Evolutionary conservation across 1,139 yeast species (phyloP).

Genomic region (Candida neerlandica): DNA sequence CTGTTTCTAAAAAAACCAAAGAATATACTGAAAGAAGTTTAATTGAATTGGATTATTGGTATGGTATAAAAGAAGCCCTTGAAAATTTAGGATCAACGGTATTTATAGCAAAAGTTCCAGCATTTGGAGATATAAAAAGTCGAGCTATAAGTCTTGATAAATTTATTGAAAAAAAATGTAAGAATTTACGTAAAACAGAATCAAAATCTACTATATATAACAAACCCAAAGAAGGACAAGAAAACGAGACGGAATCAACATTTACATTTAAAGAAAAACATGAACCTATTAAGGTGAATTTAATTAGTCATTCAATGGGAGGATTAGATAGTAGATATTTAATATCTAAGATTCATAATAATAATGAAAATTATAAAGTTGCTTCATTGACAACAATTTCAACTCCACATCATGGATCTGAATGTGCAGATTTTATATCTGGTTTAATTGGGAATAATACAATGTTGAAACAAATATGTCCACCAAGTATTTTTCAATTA

Average conservation of each 20-base stretch:
- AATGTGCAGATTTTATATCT: conserved; percentile 73
- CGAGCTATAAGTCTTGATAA: conserved; percentile 63
- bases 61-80: conserved; percentile 69
- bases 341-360: conserved; percentile 41
- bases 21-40: conserved; percentile 28
- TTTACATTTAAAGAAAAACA: conserved; percentile 18
- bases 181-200: conserved; percentile 28
- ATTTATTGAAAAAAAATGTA: conserved; percentile 50
- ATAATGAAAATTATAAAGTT: conserved; percentile 52
- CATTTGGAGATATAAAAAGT: conserved; percentile 73
- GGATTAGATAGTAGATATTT: conserved; percentile 83
- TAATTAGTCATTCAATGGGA: conserved; percentile 95
- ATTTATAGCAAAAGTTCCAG: conserved; percentile 76
- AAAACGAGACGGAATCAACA: no score
- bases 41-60: conserved; percentile 71
- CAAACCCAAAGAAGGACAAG: conserved; percentile 14
- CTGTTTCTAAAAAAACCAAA: conserved; percentile 18
- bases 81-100: conserved; percentile 67
- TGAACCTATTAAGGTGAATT: conserved; percentile 56
- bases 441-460: conserved; percentile 23
- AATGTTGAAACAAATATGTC: conserved; percentile 34
- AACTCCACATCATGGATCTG: conserved; percentile 88
- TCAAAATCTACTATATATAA: conserved; percentile 35
- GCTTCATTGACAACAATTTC: conserved; percentile 80
- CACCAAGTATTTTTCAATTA: conserved; percentile 54